Evolutionary conservation across 2,329 filamentous ascomycete species (phyloP).

Genomic region (Aschersonia sp.): DNA sequence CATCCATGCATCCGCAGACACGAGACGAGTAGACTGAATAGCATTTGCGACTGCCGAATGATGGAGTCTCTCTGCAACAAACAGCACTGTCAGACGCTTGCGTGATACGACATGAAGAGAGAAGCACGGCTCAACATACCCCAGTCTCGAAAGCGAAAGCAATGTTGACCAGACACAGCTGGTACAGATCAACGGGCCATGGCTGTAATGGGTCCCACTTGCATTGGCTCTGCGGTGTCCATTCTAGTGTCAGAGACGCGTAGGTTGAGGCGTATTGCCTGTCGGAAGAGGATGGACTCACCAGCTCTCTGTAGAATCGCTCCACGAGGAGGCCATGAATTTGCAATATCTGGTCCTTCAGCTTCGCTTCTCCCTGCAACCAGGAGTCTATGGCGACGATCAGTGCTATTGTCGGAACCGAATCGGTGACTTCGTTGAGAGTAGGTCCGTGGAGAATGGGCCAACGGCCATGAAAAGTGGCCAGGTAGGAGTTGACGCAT

Average conservation of each 20-base stretch:
- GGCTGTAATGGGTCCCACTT: constrained; percentile 7
- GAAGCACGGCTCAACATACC: constrained; percentile 8
- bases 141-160: constrained; percentile 23
- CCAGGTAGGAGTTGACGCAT: constrained; percentile 19
- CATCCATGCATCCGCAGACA: constrained; percentile 20
- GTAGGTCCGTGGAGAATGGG: constrained; percentile 24
- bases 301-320: constrained; percentile 13
- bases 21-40: constrained; percentile 19
- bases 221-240: constrained; percentile 2
- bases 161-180: constrained; percentile 21
- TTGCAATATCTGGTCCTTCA: constrained; percentile 12
- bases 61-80: constrained; percentile 13
- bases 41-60: constrained; percentile 15
- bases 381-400: constrained; percentile 25
- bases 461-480: constrained; percentile 24
- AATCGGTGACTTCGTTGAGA: constrained; percentile 15
- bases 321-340: constrained; percentile 18
- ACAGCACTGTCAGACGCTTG: not conserved
- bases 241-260: not conserved
- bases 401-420: constrained; percentile 12
- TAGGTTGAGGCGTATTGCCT: too few relatives aligned
- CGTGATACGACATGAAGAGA: not conserved
- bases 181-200: constrained; percentile 17
- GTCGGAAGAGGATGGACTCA: constrained; percentile 3
- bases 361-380: constrained; percentile 14